Base-by-base conservation (phyloP, 768 basidiomycete genomes). In the Boletus tomentosulus region DNA sequence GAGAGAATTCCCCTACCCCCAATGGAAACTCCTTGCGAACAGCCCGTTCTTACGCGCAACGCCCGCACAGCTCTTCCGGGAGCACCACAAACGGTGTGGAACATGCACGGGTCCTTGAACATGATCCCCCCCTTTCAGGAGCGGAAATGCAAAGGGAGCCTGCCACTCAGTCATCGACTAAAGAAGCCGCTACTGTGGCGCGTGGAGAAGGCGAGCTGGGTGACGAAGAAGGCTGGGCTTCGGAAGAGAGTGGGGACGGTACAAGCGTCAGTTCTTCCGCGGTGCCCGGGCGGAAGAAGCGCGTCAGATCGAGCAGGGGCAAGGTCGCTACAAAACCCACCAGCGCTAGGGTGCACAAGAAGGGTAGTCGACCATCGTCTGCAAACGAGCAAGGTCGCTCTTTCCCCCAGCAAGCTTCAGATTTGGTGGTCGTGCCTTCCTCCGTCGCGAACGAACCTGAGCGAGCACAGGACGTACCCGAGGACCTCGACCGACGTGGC, bases 201-300 rank as follows among this genome's bases (percentile, higher is more conserved):
- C 49, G 46, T 9, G 42, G 33, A 27, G 65, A 56, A 34, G 47
- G 50, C 28, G 67, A 68, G 7, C 50, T 11, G 7, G 75, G 78
- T 4, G 81, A 77, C 5, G 84, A 85, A 1, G 86, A 81, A 55
- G 83, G 76, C 2, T 87, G 84, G 85, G 76, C 77, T 16, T 87
- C 85, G 6, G 87, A 89, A 46, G 70, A 64, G 24, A 78, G 76
- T 52, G 69, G 62, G 41, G 63, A 65, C 24, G 57, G 60, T 27
- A 50, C 54, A 3, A 46, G 56, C 31, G 47, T 55, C 6, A 31
- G 50, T 34, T 53, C 59, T 27, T 59, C 55, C 28, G 22, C 24
- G 16, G 48, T 33, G 45, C 58, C 49, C 24, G 59, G 52, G 48
- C 56, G 60, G 33, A 66, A 59, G 51, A 63, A 57, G 44, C 72